These are phyloP conservation scores for Penicillium atrosanguineum DNA, from an alignment of 495 filamentous ascomycete species.

Conservation along the genomic window DNA sequence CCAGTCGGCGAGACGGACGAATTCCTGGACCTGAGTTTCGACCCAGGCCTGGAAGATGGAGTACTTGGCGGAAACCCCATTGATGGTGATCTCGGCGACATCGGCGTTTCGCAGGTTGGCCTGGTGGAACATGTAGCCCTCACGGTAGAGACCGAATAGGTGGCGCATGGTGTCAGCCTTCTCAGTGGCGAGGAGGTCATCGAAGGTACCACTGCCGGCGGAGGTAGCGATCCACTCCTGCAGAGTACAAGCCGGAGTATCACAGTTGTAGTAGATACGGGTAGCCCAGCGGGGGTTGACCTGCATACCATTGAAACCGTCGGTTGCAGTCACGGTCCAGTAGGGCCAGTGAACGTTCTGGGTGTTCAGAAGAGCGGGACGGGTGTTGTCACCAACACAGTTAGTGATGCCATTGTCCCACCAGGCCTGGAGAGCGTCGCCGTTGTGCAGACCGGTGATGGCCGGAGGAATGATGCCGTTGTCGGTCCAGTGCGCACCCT, in stretches of 20 bases:
- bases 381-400: slow-evolving; percentile 64
- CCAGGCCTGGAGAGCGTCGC: slow-evolving; percentile 59
- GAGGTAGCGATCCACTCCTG: slow-evolving; percentile 62
- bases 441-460: slow-evolving; percentile 65
- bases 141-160: slow-evolving; percentile 53
- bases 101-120: slow-evolving; percentile 57
- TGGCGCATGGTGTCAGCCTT: slow-evolving; percentile 52
- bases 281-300: slow-evolving; percentile 62
- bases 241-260: slow-evolving; percentile 52
- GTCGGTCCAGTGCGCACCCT: slow-evolving; percentile 40
- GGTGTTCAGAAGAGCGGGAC: slow-evolving; percentile 47
- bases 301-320: slow-evolving; percentile 57
- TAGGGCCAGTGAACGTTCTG: slow-evolving; percentile 54
- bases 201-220: slow-evolving; percentile 47
- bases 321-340: slow-evolving; percentile 45
- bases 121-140: slow-evolving; percentile 52
- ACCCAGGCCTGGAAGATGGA: slow-evolving; percentile 62
- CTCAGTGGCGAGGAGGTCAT: slow-evolving; percentile 48
- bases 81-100: slow-evolving; percentile 47
- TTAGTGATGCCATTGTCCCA: slow-evolving; percentile 55
- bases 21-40: slow-evolving; percentile 56
- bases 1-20: slow-evolving; percentile 57
- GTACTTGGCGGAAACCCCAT: slow-evolving; percentile 44
- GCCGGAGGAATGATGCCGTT: slow-evolving; percentile 61
- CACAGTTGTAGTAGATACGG: slow-evolving; percentile 65